Conservation (phyloP, 2,329 filamentous ascomycete species). For the Alternaria brassicae region DNA sequence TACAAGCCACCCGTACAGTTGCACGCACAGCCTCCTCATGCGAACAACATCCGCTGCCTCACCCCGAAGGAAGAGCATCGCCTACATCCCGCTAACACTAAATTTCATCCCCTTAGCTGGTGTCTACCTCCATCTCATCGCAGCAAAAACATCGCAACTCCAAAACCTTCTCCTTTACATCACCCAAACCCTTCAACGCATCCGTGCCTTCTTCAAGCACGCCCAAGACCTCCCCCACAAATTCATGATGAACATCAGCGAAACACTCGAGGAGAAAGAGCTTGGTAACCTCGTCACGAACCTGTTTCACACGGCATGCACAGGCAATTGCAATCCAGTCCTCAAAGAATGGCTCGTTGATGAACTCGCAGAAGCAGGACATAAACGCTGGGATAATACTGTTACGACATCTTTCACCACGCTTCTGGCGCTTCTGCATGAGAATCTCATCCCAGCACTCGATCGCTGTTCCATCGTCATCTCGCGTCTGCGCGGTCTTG, state of each 20-base stretch:
- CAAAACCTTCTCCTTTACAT: slow-evolving; percentile 89
- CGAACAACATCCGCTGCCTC: slow-evolving; percentile 46
- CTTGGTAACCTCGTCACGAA: slow-evolving; percentile 74
- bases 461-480: slow-evolving; percentile 84
- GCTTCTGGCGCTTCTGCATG: slow-evolving; percentile 78
- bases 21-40: slow-evolving; percentile 78
- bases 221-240: slow-evolving; percentile 77
- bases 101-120: slow-evolving; percentile 80
- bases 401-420: slow-evolving; percentile 79
- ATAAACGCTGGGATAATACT: slow-evolving; percentile 94
- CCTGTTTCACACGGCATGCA: slow-evolving; percentile 83
- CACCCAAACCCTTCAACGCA: slow-evolving; percentile 78
- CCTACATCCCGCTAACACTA: slow-evolving; percentile 74
- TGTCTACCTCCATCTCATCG: slow-evolving; percentile 81
- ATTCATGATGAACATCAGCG: slow-evolving; percentile 80
- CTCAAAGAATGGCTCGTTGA: slow-evolving; percentile 90
- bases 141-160: slow-evolving; percentile 84
- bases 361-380: slow-evolving; percentile 73
- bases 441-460: slow-evolving; percentile 86
- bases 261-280: slow-evolving; percentile 72
- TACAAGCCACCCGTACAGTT: slow-evolving; percentile 73
- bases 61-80: slow-evolving; percentile 44
- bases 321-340: slow-evolving; percentile 76
- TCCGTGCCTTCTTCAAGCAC: slow-evolving; percentile 82
- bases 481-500: slow-evolving; percentile 81